These are phyloP conservation scores for Colletotrichum euphorbiae DNA, from an alignment of 2,329 filamentous ascomycete genomes.

Conservation along the genomic window DNA sequence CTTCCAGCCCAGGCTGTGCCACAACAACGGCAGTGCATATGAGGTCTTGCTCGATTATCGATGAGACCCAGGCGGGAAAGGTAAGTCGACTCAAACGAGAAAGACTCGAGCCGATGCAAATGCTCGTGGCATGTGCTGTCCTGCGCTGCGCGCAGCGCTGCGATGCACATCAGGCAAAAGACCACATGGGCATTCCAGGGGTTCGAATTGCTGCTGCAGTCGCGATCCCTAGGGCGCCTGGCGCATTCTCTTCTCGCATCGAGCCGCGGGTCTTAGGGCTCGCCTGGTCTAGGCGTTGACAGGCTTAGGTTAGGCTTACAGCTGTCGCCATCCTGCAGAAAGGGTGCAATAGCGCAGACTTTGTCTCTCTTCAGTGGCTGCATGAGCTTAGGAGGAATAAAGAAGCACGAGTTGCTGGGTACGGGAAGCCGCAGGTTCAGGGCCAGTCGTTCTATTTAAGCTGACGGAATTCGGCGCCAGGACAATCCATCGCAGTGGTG, in stretches of 20 bases:
- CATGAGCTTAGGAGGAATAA: conserved; percentile 24
- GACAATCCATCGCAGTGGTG: conserved; percentile 9
- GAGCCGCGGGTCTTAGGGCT: conserved; percentile 10
- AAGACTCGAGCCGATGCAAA: conserved; percentile 22
- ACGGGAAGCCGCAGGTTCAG: conserved; percentile 14
- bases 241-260: conserved; percentile 24
- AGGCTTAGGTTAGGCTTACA: too few relatives aligned
- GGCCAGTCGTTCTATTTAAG: neutral
- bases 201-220: conserved; percentile 20
- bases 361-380: conserved; percentile 19
- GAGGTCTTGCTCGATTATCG: conserved; percentile 17
- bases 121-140: conserved; percentile 28
- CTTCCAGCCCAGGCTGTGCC: conserved; percentile 19
- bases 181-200: conserved; percentile 34
- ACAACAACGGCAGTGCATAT: conserved; percentile 34
- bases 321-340: neutral
- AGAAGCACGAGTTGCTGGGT: neutral
- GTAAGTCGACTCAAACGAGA: neutral
- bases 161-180: conserved; percentile 24
- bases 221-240: conserved; percentile 14
- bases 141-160: conserved; percentile 8
- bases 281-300: conserved; percentile 1
- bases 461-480: conserved; percentile 5
- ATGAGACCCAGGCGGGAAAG: conserved; percentile 9
- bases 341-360: neutral